A percentile compares a stretch with the other conserved stretches of the same genome.
Evolutionary conservation across 441 rosid species (phyloP).

Genomic region (Eruca vesicaria): DNA sequence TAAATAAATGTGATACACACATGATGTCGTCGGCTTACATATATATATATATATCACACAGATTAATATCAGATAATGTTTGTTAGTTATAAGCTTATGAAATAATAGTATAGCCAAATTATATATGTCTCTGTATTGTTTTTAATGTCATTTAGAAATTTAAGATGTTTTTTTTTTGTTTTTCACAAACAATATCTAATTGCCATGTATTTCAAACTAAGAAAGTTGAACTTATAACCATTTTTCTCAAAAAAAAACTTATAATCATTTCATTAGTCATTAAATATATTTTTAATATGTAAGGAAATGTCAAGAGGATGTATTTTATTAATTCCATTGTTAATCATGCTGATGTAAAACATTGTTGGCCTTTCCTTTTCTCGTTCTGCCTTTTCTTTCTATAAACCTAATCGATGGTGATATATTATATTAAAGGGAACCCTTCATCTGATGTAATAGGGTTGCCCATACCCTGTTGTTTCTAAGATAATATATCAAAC

Average conservation of each 20-base stretch:
- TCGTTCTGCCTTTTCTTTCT: constrained; percentile 3
- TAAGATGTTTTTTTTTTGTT: neutral
- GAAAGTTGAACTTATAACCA: neutral
- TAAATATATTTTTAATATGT: neutral
- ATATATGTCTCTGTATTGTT: neutral
- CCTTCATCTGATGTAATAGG: neutral
- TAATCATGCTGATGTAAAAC: constrained; percentile 2
- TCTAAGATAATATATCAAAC: neutral
- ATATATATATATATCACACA: neutral
- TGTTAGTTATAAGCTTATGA: neutral
- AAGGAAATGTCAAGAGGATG: neutral
- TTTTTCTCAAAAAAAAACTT: no score
- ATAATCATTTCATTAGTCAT: neutral
- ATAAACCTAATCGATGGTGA: constrained; percentile 25
- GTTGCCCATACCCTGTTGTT: constrained; percentile 5
- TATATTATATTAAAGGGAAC: neutral
- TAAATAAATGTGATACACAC: neutral
- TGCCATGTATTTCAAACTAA: neutral
- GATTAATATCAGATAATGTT: neutral
- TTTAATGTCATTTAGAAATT: neutral
- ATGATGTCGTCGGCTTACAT: constrained; percentile 5
- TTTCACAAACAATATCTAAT: neutral
- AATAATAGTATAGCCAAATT: neutral
- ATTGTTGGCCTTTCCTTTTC: constrained; percentile 26
- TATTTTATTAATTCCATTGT: neutral